These are phyloP conservation scores for Epichloe elymi DNA, from an alignment of 2,329 filamentous ascomycete genomes.

Conservation along the genomic window DNA sequence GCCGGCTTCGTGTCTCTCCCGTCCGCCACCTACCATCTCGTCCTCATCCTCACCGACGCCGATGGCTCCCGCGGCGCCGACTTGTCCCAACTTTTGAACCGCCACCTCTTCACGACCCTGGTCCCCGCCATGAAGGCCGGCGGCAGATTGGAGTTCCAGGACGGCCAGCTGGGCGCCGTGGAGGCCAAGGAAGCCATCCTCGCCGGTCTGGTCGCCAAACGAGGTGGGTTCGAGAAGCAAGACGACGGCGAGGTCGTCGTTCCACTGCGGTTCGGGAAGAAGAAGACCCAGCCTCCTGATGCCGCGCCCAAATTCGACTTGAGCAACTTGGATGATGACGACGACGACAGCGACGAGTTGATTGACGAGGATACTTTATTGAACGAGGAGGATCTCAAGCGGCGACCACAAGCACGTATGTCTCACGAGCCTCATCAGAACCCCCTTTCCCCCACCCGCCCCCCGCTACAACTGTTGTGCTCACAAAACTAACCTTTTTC, in stretches of 20 bases:
- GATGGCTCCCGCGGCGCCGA: constrained; percentile 52
- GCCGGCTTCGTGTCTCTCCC: constrained; percentile 71
- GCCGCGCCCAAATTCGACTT: constrained; percentile 36
- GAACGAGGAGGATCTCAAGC: constrained; percentile 69
- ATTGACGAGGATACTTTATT: constrained; percentile 86
- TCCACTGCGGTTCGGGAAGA: constrained; percentile 30
- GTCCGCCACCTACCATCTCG: constrained; percentile 62
- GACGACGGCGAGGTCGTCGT: constrained; percentile 47
- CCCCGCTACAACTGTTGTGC: background rate
- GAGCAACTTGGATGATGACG: constrained; percentile 41
- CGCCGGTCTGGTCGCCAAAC: constrained; percentile 57
- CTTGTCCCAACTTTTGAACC: constrained; percentile 48
- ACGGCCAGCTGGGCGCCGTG: constrained; percentile 39
- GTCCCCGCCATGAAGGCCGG: constrained; percentile 58
- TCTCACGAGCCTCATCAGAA: constrained; percentile 16
- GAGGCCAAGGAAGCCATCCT: constrained; percentile 68
- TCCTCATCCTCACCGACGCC: constrained; percentile 72
- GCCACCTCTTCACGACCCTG: constrained; percentile 55
- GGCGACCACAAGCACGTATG: constrained; percentile 70
- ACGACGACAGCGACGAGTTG: constrained; percentile 55
- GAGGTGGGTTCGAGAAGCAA: constrained; percentile 60
- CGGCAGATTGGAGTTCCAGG: constrained; percentile 55
- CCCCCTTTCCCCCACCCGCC: too few species aligned
- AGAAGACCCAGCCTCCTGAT: constrained; percentile 17
- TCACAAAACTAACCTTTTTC: background rate